Percentiles rank a stretch among this genome's conserved stretches.
These are phyloP conservation scores for Metschnikowia orientalis DNA, from an alignment of 805 yeast genomes.

Conservation along the genomic window DNA sequence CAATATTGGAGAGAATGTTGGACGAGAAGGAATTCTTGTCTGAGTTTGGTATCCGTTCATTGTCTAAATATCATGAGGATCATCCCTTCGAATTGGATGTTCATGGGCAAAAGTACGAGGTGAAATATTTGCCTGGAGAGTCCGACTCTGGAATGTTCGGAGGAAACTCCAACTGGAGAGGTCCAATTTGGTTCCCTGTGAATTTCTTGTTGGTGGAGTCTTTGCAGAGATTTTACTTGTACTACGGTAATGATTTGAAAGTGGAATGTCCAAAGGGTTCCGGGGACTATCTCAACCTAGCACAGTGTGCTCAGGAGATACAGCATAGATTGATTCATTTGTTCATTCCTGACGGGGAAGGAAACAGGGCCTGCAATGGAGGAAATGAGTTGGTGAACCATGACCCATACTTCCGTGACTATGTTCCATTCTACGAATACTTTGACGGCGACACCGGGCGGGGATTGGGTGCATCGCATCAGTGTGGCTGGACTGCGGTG, in stretches of 20 bases:
- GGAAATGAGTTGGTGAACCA: constrained; percentile 48
- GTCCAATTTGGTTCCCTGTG: constrained; percentile 96
- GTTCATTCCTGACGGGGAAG: constrained; percentile 63
- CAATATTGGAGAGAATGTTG: constrained; percentile 74
- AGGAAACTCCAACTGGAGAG: constrained; percentile 96
- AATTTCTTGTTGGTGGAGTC: constrained; percentile 83
- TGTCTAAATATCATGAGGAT: constrained; percentile 80
- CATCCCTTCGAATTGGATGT: constrained; percentile 84
- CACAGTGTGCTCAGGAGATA: constrained; percentile 85
- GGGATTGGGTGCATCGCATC: constrained; percentile 91
- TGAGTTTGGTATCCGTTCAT: constrained; percentile 79
- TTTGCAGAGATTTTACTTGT: constrained; percentile 77
- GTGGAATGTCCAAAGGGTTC: constrained; percentile 87
- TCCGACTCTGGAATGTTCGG: constrained; percentile 93
- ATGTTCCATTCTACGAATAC: constrained; percentile 77
- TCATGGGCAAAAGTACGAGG: constrained; percentile 65
- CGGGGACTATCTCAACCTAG: constrained; percentile 70
- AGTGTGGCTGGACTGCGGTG: constrained; percentile 94
- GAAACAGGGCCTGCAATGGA: constrained; percentile 76
- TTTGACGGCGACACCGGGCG: constrained; percentile 94
- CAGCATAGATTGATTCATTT: constrained; percentile 80
- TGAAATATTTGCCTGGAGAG: constrained; percentile 79
- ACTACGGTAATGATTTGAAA: constrained; percentile 81
- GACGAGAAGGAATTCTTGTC: constrained; percentile 85
- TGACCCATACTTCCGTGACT: constrained; percentile 71